Percentiles rank a stretch among this genome's conserved stretches.
phyloP scores from a whole-genome alignment of 2,329 filamentous ascomycete species.

The Thielaviopsis euricoi region DNA sequence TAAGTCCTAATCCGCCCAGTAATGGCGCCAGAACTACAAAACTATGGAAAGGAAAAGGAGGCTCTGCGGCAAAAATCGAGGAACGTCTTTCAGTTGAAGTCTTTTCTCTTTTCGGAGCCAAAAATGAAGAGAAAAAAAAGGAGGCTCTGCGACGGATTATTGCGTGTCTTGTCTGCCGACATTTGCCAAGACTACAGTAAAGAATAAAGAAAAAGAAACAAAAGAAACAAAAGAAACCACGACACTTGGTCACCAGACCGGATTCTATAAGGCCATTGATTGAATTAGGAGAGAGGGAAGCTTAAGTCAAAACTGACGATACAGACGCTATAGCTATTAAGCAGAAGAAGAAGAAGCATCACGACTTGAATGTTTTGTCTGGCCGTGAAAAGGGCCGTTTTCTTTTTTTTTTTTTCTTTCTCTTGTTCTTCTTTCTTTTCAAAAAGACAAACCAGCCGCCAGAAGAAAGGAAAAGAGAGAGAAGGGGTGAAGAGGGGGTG shows the following conservation, averaged over 20 bases:
- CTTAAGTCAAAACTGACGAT: too few species aligned
- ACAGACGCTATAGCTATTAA: too few species aligned
- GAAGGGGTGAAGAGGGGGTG: neutral
- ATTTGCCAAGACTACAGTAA: neutral
- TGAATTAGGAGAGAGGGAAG: too few species aligned
- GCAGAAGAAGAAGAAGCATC: neutral
- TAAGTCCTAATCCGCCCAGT: neutral
- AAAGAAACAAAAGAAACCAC: neutral
- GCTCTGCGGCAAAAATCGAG: neutral
- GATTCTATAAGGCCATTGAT: neutral
- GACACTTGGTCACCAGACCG: neutral
- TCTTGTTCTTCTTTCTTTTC: neutral
- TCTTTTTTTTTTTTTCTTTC: neutral
- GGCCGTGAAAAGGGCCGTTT: neutral
- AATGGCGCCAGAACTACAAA: neutral
- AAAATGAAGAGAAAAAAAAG: too few species aligned
- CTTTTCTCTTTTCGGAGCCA: neutral
- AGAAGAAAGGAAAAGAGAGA: neutral
- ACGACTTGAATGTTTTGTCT: neutral
- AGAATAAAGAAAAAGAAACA: neutral
- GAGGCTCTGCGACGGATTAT: neutral
- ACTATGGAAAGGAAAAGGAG: neutral
- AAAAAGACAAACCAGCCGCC: too few species aligned
- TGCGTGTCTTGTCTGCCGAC: neutral
- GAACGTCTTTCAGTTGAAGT: neutral